Evolutionary conservation across 169 alveolate species (phyloP), one percentile per base, ranked within the genome.

Genomic region (Plasmodium gaboni): DNA sequence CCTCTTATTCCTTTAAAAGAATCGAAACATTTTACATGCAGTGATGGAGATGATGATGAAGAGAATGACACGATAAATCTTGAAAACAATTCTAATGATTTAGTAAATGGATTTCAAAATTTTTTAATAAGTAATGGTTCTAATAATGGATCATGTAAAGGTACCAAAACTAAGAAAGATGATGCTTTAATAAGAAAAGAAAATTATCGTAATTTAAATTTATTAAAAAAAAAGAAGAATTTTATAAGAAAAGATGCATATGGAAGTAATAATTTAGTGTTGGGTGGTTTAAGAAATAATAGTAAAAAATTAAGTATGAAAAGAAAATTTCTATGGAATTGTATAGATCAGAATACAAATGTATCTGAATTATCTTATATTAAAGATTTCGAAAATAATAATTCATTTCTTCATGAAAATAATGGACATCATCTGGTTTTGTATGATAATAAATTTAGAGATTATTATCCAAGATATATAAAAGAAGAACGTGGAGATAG

Each of bases 31-130:
- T 76, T 64, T 68, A 64, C 89, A 1, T 63, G 69, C 38, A 76
- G 89, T 55, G 46, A 38, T 38, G 46, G 46, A 5, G 46, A 38
- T 38, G 46, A 38, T 38, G 46, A 38, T 38, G 89, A 76, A 68
- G 89, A 76, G 9, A 76, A 76, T 68, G 89, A 76, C 69, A 76
- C 89, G 32, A 76, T 76, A 10, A 76, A 76, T 19, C 69, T 76
- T 51, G 89, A 76, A 68, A 76, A 76, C 38, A 76, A 76, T 13
- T 76, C 89, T 26, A 76, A 76, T 19, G 89, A 76, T 55, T 51
- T 76, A 32, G 46, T 38, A 5, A 76, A 63, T 55, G 65, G 89
- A 38, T 63, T 46, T 38, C 89, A 76, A 44, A 76, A 76, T 50
- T 76, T 76, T 57, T 63, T 76, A 17, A 76, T 76, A 38, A 50